A percentile compares a stretch with the other conserved stretches of the same genome.
These are phyloP conservation scores for Pestalotiopsis sp. DNA, from an alignment of 2,329 filamentous ascomycete species.

Conservation along the genomic window DNA sequence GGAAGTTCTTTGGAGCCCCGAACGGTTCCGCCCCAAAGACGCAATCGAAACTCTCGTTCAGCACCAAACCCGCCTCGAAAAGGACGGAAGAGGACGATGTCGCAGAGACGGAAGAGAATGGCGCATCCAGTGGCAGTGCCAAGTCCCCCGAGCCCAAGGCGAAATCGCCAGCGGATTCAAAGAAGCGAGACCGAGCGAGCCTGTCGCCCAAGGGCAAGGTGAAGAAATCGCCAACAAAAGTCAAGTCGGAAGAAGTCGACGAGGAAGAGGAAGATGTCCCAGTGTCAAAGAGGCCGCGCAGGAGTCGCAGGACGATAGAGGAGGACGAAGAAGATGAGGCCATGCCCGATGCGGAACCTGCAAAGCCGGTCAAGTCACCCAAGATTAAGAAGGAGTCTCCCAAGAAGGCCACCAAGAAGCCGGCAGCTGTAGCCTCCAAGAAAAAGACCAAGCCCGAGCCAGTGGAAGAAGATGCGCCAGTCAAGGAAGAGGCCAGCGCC, in stretches of 20 bases:
- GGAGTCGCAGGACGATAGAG: conserved; percentile 48
- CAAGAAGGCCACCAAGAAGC: conserved; percentile 25
- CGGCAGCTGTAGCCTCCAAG: conserved; percentile 20
- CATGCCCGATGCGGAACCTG: conserved; percentile 34
- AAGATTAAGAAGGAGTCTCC: conserved; percentile 27
- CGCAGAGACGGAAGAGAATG: conserved; percentile 22
- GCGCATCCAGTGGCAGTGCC: conserved; percentile 18
- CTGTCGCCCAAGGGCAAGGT: conserved; percentile 24
- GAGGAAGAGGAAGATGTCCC: conserved; percentile 34
- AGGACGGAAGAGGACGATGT: conserved; percentile 30
- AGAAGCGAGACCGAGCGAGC: conserved; percentile 44
- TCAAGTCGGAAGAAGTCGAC: conserved; percentile 31
- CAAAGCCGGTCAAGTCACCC: conserved; percentile 31
- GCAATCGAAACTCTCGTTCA: conserved; percentile 80
- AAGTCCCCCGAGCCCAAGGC: conserved; percentile 29
- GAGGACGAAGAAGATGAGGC: conserved; percentile 52
- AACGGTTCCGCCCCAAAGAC: conserved; percentile 63
- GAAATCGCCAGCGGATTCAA: conserved; percentile 44
- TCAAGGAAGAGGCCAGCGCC: conserved; percentile 45
- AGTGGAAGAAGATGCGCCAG: conserved; percentile 34
- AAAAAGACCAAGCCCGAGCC: conserved; percentile 22
- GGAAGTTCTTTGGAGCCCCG: conserved; percentile 81
- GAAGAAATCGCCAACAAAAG: conserved; percentile 30
- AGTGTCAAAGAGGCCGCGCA: conserved; percentile 41
- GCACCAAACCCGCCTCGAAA: conserved; percentile 53